These are phyloP conservation scores for Tardiomyces blankii DNA, from an alignment of 1,139 yeast genomes.

Conservation along the genomic window DNA sequence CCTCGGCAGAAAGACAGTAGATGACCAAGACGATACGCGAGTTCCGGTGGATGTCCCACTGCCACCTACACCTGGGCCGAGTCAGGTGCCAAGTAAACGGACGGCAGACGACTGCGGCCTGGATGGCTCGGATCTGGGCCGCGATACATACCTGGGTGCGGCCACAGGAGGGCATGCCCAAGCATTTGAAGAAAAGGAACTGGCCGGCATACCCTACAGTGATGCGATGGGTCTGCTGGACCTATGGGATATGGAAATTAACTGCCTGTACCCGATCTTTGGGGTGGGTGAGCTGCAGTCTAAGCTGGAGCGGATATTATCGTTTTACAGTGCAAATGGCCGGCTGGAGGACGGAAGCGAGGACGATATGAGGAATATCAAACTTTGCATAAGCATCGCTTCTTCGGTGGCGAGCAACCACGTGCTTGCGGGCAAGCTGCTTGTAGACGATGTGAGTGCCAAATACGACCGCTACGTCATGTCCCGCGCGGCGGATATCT, in stretches of 20 bases:
- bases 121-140: background rate
- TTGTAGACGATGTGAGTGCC: slow-evolving; percentile 11
- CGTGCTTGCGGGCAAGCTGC: slow-evolving; percentile 8
- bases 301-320: slow-evolving; percentile 10
- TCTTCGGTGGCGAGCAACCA: slow-evolving; percentile 9
- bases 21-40: background rate
- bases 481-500: slow-evolving; percentile 9
- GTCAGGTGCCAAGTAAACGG: too few species aligned
- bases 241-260: slow-evolving; percentile 16
- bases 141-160: background rate
- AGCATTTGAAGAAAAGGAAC: slow-evolving; percentile 4
- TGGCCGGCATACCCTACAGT: slow-evolving; percentile 8
- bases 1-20: background rate
- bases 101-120: background rate
- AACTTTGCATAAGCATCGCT: slow-evolving; percentile 14
- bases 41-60: too few species aligned
- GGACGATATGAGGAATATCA: slow-evolving; percentile 2
- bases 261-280: slow-evolving; percentile 18
- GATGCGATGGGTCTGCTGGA: slow-evolving; percentile 11
- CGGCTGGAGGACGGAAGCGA: slow-evolving; percentile 2
- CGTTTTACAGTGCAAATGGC: slow-evolving; percentile 4
- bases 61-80: too few species aligned
- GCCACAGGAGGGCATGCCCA: slow-evolving; percentile 1
- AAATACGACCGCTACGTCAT: slow-evolving; percentile 9
- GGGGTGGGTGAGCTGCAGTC: slow-evolving; percentile 11